A percentile compares a stretch with the other conserved stretches of the same genome.
Conservation (phyloP, 345 rosid species). For the Erysimum cheiranthoides region DNA sequence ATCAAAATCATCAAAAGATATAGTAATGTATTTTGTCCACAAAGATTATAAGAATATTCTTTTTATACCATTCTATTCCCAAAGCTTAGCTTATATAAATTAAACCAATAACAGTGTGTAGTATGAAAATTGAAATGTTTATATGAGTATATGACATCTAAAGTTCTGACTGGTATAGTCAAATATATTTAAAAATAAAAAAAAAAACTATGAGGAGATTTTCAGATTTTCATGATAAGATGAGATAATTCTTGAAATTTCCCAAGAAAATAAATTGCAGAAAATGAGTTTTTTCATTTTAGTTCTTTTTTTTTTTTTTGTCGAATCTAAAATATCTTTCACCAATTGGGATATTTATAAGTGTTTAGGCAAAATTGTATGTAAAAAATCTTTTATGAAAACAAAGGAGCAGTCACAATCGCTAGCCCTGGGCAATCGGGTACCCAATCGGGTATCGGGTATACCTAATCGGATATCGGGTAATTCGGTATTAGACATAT, state of each 20-base stretch:
- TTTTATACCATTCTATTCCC: not conserved
- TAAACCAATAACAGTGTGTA: not conserved
- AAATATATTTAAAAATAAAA: not conserved
- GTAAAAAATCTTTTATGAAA: not conserved
- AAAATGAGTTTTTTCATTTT: not conserved
- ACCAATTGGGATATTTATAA: constrained; percentile 11
- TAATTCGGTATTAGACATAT: too few relatives aligned
- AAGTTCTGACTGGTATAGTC: not conserved
- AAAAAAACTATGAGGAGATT: constrained; percentile 1
- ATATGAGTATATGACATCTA: not conserved
- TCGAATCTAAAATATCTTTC: constrained; percentile 31
- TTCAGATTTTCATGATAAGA: constrained; percentile 29
- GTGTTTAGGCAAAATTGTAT: constrained; percentile 12
- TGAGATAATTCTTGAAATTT: not conserved
- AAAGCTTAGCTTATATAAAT: constrained; percentile 3
- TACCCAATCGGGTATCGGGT: too few relatives aligned
- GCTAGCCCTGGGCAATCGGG: too few relatives aligned
- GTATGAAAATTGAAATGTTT: not conserved
- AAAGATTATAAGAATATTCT: constrained; percentile 16
- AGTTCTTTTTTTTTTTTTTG: too few relatives aligned
- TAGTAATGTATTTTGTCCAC: not conserved
- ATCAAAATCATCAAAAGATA: not conserved
- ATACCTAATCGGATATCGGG: too few relatives aligned
- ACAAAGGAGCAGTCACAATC: too few relatives aligned
- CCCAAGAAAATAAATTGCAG: not conserved